Evolutionary conservation across 441 rosid species (phyloP).

Genomic region (Arabidopsis hybrid): DNA sequence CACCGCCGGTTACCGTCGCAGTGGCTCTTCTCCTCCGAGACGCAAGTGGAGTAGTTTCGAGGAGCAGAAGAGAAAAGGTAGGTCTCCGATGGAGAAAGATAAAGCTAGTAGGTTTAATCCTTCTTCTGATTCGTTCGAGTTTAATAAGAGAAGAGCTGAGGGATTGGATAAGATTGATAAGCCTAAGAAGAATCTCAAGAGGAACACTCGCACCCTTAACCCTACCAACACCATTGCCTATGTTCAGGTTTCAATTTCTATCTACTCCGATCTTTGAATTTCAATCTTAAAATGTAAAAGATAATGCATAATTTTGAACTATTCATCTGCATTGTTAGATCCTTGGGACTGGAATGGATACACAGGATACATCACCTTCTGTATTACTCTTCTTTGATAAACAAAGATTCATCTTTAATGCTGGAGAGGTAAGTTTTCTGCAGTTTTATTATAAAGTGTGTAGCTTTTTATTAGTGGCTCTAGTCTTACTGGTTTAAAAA

Average conservation of each 20-base stretch:
- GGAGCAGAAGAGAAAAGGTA: conserved; percentile 42
- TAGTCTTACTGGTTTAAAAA: background rate
- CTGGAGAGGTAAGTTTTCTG: conserved; percentile 78
- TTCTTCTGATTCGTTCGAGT: conserved; percentile 54
- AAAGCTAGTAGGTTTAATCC: conserved; percentile 26
- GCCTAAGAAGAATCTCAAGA: conserved; percentile 68
- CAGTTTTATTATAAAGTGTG: background rate
- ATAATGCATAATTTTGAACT: background rate
- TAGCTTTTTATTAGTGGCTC: background rate
- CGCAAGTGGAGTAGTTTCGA: conserved; percentile 53
- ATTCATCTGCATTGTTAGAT: conserved; percentile 52
- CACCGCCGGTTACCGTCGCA: conserved; percentile 42
- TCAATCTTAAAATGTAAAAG: background rate
- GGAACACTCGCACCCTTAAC: conserved; percentile 64
- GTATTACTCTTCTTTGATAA: conserved; percentile 96
- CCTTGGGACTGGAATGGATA: conserved; percentile 97
- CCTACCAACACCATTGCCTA: conserved; percentile 87
- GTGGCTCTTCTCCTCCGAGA: conserved; percentile 46
- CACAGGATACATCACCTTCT: conserved; percentile 95
- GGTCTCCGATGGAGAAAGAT: conserved; percentile 57
- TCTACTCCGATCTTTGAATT: background rate
- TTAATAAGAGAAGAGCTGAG: conserved; percentile 83
- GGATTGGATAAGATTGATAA: conserved; percentile 66
- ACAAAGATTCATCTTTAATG: conserved; percentile 95
- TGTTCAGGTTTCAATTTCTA: conserved; percentile 67